Evolutionary conservation across 345 rosid species (phyloP).

Genomic region (Hibiscus tridactylites): DNA sequence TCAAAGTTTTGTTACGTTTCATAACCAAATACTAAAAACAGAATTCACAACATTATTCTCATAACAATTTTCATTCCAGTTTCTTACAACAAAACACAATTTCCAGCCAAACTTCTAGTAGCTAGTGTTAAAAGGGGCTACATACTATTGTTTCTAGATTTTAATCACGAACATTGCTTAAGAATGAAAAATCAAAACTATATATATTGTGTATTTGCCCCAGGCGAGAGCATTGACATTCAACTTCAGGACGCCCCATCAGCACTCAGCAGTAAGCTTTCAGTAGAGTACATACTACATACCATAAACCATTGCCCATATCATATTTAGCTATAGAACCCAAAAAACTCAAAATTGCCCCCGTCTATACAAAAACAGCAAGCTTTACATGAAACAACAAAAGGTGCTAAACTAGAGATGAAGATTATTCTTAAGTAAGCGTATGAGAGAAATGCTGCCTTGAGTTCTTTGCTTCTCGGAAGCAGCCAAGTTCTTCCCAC

Average conservation of each 20-base stretch:
- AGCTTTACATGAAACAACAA: neutral
- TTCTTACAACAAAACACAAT: no score
- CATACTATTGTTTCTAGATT: no score
- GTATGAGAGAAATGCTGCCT: slow-evolving; percentile 57
- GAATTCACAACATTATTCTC: no score
- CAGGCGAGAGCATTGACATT: neutral
- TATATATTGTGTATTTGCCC: neutral
- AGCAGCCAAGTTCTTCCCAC: slow-evolving; percentile 34
- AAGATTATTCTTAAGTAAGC: slow-evolving; percentile 50
- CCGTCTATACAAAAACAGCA: neutral
- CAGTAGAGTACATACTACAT: neutral
- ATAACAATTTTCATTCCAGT: no score
- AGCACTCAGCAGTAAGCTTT: neutral
- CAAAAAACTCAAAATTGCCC: neutral
- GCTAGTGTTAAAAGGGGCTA: no score
- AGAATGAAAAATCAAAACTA: neutral
- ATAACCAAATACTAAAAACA: no score
- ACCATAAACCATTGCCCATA: neutral
- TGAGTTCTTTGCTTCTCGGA: slow-evolving; percentile 40
- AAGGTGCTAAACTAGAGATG: slow-evolving; percentile 17
- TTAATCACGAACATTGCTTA: no score
- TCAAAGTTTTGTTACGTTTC: no score
- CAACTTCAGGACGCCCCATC: neutral
- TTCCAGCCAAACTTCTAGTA: no score
- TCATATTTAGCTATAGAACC: neutral